Evolutionary conservation across 2,329 filamentous ascomycete species (phyloP).

Genomic region (Ophioceras dolichostomum): DNA sequence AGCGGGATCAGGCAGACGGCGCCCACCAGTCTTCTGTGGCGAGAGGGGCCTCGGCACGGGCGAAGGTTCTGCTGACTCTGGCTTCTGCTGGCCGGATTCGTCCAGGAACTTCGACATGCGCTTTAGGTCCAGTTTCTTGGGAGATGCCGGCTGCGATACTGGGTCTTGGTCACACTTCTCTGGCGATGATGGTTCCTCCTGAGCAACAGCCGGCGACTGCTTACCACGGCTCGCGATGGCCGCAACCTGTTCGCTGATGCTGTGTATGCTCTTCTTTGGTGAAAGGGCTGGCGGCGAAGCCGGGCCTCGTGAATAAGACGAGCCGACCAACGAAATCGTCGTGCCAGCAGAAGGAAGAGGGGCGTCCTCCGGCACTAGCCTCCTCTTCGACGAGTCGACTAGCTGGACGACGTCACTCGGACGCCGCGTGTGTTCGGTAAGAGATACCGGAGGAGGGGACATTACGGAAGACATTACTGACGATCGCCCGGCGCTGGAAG

Average conservation of each 20-base stretch:
- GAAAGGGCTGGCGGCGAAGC: constrained; percentile 7
- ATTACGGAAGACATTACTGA: too few species aligned
- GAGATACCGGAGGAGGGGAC: too few species aligned
- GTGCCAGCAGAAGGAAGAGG: constrained; percentile 10
- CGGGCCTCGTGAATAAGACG: constrained; percentile 9
- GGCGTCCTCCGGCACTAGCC: constrained; percentile 7
- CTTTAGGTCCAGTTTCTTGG: constrained; percentile 45
- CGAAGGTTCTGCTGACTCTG: neutral
- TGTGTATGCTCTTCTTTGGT: constrained; percentile 15
- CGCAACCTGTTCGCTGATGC: constrained; percentile 18
- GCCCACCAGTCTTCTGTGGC: constrained; percentile 14
- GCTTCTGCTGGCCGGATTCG: constrained; percentile 18
- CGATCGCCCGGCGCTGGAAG: too few species aligned
- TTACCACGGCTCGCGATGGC: constrained; percentile 13
- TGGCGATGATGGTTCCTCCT: neutral
- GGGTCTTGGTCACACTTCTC: constrained; percentile 15
- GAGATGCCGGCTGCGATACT: constrained; percentile 34
- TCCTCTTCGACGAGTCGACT: constrained; percentile 9
- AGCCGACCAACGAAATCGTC: constrained; percentile 13
- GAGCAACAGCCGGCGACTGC: too few species aligned
- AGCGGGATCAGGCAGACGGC: constrained; percentile 9
- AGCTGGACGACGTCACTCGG: constrained; percentile 6
- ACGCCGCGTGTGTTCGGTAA: too few species aligned
- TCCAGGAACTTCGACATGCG: constrained; percentile 47
- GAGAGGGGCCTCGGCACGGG: constrained; percentile 12